phyloP scores from a whole-genome alignment of 2,329 filamentous ascomycete genomes.

The Thielaviopsis populi region DNA sequence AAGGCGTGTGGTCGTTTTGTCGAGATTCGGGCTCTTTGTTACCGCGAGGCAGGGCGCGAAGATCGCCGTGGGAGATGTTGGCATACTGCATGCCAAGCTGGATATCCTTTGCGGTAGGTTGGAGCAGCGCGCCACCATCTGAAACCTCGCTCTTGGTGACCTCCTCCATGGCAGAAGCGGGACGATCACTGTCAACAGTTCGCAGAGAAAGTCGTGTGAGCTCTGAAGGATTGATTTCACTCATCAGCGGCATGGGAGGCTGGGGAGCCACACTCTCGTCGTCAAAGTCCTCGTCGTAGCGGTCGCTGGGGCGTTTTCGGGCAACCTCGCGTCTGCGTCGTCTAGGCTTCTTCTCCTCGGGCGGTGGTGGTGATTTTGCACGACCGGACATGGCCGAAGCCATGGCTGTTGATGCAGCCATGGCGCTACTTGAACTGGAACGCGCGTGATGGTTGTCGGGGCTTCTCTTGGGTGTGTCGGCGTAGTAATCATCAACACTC shows the following conservation, averaged over 20 bases:
- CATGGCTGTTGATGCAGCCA: slow-evolving; percentile 22
- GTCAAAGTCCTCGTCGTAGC: slow-evolving; percentile 36
- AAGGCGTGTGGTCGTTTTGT: slow-evolving; percentile 19
- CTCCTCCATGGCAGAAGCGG: slow-evolving; percentile 51
- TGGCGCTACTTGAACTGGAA: slow-evolving; percentile 17
- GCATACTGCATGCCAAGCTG: slow-evolving; percentile 51
- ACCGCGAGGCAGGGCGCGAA: slow-evolving; percentile 37
- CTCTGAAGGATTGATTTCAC: slow-evolving; percentile 73
- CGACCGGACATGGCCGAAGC: slow-evolving; percentile 21
- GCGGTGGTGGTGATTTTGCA: slow-evolving; percentile 20
- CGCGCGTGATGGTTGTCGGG: slow-evolving; percentile 31
- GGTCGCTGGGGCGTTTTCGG: slow-evolving; percentile 31
- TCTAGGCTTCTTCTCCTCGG: slow-evolving; percentile 21
- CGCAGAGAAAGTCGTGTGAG: slow-evolving; percentile 76
- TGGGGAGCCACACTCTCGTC: slow-evolving; percentile 39
- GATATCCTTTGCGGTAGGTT: neutral
- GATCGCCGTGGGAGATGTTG: slow-evolving; percentile 44
- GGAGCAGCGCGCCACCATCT: slow-evolving; percentile 31
- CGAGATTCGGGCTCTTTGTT: slow-evolving; percentile 19
- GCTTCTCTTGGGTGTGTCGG: slow-evolving; percentile 31
- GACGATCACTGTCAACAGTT: slow-evolving; percentile 62
- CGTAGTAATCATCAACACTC: slow-evolving; percentile 15
- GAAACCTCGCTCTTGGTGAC: slow-evolving; percentile 48
- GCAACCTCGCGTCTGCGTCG: slow-evolving; percentile 38
- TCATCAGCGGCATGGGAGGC: slow-evolving; percentile 77